Evolutionary conservation across 1,284 basidiomycete species (phyloP), one percentile per base, ranked within the genome.

Genomic region (Testicularia cyperi): DNA sequence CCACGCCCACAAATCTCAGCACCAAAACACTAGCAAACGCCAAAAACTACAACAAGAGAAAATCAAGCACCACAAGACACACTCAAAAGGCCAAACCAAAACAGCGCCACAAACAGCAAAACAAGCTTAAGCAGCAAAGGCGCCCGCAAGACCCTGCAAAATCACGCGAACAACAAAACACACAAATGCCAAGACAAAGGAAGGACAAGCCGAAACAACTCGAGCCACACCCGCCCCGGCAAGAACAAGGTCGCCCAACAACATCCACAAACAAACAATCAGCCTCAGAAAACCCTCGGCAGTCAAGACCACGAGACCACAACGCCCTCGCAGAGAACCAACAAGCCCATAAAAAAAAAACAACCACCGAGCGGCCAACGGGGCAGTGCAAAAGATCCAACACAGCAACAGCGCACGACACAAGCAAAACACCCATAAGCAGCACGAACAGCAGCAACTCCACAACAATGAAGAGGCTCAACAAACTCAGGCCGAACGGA

Each of bases 301-400:
- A 6, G 36, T 52, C 38, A 53, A 47, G 46, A 63, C 60, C 14
- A 54, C 60, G 24, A 38, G 60, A 14, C 58, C 60, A 4, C 60
- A 54, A 1, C 54, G 48, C 18, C 45, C 48, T 20, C 52, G 57
- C 31, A 63, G 60, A 34, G 53, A 61, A 16, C 51, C 58, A 9
- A 61, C 62, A 5, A 61, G 62, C 57, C 48, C 62, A 2, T 53
- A 64, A 49, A 60, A 60, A 32, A 55, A 70, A 15, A 62, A 65
- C 16, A 68, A 57, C n/a, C 45, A 68, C 14, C 62, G 61, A 6
- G 60, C 58, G 12, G 45, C 41, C n/a, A n/a, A n/a, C 10, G 45
- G 41, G 3, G 58, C 62, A 8, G 44, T 56, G 6, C 51, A 63
- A 31, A 44, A 48, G 14, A 57, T 66, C 25, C 32, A 53, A 0